Conservation (phyloP, 345 rosid species). For the Alliaria petiolata region DNA sequence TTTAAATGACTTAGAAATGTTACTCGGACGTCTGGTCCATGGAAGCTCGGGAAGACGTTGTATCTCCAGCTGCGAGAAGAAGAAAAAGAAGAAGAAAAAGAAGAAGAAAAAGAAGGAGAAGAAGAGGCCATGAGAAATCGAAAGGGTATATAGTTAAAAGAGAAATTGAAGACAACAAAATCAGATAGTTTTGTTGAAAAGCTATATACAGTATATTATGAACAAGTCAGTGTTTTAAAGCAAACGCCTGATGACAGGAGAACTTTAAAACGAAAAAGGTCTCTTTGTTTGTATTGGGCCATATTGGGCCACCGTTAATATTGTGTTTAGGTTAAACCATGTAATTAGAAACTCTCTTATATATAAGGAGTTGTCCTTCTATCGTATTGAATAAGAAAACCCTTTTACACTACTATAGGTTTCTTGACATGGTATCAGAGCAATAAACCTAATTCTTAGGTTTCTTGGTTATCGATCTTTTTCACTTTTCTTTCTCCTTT, state of each 20-base stretch:
- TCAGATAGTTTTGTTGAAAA: background rate
- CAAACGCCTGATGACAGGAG: constrained; percentile 57
- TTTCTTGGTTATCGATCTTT: background rate
- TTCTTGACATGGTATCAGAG: no score
- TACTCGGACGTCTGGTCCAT: constrained; percentile 2
- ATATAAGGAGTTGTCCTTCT: no score
- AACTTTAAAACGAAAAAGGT: background rate
- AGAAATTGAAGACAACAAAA: background rate
- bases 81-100: no score
- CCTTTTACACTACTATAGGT: no score
- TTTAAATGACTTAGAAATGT: background rate
- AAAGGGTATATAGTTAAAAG: background rate
- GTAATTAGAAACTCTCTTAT: no score
- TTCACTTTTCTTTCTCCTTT: background rate
- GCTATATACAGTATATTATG: background rate
- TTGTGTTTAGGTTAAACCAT: no score
- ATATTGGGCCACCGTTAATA: no score
- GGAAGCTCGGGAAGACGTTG: constrained; percentile 3
- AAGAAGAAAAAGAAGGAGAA: background rate
- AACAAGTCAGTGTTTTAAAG: background rate
- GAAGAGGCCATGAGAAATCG: background rate
- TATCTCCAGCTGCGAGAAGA: background rate
- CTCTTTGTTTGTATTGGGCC: no score
- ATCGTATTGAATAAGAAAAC: no score
- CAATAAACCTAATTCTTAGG: background rate